Percentiles rank a stretch among this genome's conserved stretches.
Conservation (phyloP, 805 yeast species). For the Saccharomycopsis fodiens region DNA sequence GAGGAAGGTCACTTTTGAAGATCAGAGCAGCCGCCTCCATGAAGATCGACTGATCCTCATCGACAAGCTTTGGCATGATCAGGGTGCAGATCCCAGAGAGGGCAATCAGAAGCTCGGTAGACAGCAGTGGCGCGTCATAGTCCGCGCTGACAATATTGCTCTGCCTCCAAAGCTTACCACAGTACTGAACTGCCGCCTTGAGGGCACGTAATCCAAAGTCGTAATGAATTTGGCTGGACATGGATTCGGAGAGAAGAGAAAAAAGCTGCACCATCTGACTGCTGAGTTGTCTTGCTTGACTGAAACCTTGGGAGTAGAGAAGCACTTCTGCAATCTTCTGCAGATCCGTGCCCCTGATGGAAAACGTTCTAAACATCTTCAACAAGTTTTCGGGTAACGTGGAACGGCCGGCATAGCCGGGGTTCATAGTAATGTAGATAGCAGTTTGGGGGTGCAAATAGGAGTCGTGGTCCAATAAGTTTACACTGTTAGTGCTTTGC, state of each 20-base stretch:
- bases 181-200: slow-evolving; percentile 54
- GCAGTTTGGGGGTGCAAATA: slow-evolving; percentile 47
- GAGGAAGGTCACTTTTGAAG: slow-evolving; percentile 27
- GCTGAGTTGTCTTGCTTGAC: slow-evolving; percentile 38
- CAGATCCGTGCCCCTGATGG: slow-evolving; percentile 68
- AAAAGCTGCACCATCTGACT: slow-evolving; percentile 48
- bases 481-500: slow-evolving; percentile 23
- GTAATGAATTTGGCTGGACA: slow-evolving; percentile 63
- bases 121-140: too few species aligned
- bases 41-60: slow-evolving; percentile 42
- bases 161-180: slow-evolving; percentile 41
- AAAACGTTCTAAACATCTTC: slow-evolving; percentile 66
- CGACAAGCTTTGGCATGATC: slow-evolving; percentile 61
- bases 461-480: slow-evolving; percentile 36
- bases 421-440: slow-evolving; percentile 86
- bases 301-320: slow-evolving; percentile 68
- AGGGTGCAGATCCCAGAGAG: too few species aligned
- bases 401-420: slow-evolving; percentile 78
- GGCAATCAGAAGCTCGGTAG: too few species aligned
- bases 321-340: slow-evolving; percentile 61
- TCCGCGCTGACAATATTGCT: too few species aligned
- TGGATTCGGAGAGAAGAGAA: slow-evolving; percentile 29
- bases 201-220: slow-evolving; percentile 87
- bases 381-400: slow-evolving; percentile 79
- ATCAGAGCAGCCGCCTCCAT: slow-evolving; percentile 18